Base-by-base conservation (phyloP, 2,329 filamentous ascomycete species). In the Helminthosporium solani region DNA sequence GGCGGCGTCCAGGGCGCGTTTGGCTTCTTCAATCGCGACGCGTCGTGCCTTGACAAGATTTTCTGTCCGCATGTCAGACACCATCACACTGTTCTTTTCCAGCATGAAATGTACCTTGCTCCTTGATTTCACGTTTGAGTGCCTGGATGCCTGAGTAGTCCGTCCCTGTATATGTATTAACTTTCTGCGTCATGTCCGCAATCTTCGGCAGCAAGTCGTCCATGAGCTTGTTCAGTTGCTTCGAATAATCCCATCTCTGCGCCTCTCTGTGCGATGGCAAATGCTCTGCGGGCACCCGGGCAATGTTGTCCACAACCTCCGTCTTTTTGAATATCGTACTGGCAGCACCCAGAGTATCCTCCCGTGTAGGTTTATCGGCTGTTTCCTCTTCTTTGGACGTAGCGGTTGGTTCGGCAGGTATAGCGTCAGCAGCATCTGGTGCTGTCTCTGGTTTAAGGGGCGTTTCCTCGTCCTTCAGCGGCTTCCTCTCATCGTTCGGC, bases 151-250 rank as follows among this genome's bases (percentile, higher is more conserved):
- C 84, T 1, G 88, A 87, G 75, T 97, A 99, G 55, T 78, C 76
- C n/a, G 76, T 78, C 15, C 94, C 94, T 2, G 94, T 99, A 43
- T 96, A 82, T 61, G 91, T 89, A 71, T 96, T 99, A 71, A 99
- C 82, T 48, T 88, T 87, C 67, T 94, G 88, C 2, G 89, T 89
- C 3, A 91, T 91, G 41, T 86, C 81, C 54, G 96, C 87, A 36
- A 95, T 80, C 59, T 92, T 90, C 25, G 86, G 82, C 66, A 97
- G 90, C 16, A 96, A 70, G 53, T 88, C 85, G 73, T 99, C 94
- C 88, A 97, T 95, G 66, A 95, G 75, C 46, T 79, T 71, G 38
- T 81, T 82, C 66, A 94, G 82, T 44, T 78, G 76, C 57, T 82
- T 83, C 6, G 77, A 81, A 33, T 81, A 54, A 39, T 80, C 70